A percentile compares a stretch with the other conserved stretches of the same genome.
Evolutionary conservation across 148 eudicot genomes (phyloP).

Genomic region (Diospyros lotus): DNA sequence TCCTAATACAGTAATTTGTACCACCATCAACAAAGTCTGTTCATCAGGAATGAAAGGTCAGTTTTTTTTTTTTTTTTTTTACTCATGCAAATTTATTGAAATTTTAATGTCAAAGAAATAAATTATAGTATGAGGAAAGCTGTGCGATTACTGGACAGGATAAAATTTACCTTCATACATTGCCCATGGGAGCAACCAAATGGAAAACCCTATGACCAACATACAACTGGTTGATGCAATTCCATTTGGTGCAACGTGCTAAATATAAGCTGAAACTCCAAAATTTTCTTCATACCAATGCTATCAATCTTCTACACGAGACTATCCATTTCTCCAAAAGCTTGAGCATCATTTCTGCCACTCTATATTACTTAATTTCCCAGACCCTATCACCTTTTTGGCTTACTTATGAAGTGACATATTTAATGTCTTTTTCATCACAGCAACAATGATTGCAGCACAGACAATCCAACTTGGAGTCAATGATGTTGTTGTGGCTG

Average conservation of each 20-base stretch:
- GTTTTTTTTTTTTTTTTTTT: background rate
- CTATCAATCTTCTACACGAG: background rate
- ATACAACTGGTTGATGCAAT: background rate
- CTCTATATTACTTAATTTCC: background rate
- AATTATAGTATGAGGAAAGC: too few relatives aligned
- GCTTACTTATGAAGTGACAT: background rate
- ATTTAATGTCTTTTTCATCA: slow-evolving; percentile 15
- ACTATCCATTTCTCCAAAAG: background rate
- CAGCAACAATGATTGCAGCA: slow-evolving; percentile 95
- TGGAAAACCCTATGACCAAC: background rate
- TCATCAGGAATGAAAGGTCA: slow-evolving; percentile 94
- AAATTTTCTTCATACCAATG: background rate
- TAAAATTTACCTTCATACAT: background rate
- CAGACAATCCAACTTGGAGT: slow-evolving; percentile 71
- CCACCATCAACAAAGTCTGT: slow-evolving; percentile 94
- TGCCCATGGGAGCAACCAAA: background rate
- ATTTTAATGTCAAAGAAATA: background rate
- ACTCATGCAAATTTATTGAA: background rate
- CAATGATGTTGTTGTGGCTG: slow-evolving; percentile 83
- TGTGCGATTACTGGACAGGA: background rate
- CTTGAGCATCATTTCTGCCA: background rate
- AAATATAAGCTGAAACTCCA: background rate
- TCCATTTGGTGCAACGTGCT: background rate
- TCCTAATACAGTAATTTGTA: slow-evolving; percentile 81
- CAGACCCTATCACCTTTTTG: background rate